These are phyloP conservation scores for Vitis hybrid DNA, from an alignment of 177 flowering plant species.

Conservation along the genomic window DNA sequence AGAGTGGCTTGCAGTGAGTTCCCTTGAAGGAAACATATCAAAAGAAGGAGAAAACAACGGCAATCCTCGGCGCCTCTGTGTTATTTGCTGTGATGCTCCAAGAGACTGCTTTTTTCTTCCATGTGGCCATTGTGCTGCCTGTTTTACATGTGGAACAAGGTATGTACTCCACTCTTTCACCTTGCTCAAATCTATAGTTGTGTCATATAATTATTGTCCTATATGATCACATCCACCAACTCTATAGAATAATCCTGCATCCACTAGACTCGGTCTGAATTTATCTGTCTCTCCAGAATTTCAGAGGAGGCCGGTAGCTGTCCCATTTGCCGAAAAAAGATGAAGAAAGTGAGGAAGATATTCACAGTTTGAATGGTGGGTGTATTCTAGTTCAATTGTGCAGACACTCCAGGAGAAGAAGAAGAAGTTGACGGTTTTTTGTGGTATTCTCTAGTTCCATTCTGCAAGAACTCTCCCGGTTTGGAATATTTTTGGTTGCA, in stretches of 20 bases:
- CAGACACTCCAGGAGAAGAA: not conserved
- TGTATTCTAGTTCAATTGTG: not conserved
- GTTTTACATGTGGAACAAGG: constrained; percentile 79
- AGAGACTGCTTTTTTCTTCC: constrained; percentile 88
- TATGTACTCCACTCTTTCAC: constrained; percentile 11
- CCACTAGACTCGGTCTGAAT: not conserved
- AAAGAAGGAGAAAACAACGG: constrained; percentile 43
- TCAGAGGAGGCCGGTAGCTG: constrained; percentile 67
- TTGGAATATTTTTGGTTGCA: no score
- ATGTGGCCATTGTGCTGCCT: constrained; percentile 80
- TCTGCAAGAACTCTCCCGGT: no score
- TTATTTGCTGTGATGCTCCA: constrained; percentile 68
- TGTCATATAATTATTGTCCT: no score
- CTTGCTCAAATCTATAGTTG: not conserved
- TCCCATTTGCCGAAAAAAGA: constrained; percentile 68
- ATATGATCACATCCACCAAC: no score
- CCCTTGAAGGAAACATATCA: constrained; percentile 32
- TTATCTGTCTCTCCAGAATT: constrained; percentile 44
- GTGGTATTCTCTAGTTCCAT: no score
- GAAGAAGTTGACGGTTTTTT: no score
- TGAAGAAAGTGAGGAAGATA: constrained; percentile 76
- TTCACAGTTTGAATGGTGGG: constrained; percentile 50
- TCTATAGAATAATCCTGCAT: no score
- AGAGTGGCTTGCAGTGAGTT: constrained; percentile 24
- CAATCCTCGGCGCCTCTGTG: constrained; percentile 49